Conservation (phyloP, 2,329 filamentous ascomycete species). For the Penicillium sp. region DNA sequence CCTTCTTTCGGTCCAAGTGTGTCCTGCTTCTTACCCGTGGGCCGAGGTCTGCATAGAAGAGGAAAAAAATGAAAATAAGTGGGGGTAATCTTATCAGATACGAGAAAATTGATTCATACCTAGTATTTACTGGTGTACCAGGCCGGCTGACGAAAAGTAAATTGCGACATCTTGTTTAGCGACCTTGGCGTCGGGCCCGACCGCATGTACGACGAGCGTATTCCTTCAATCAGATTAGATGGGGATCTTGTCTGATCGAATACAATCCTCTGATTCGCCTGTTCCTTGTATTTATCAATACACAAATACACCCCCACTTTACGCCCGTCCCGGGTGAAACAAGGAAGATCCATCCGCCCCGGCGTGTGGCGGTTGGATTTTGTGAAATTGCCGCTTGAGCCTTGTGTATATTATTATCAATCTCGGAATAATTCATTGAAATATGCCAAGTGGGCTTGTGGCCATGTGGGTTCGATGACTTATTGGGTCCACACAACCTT, state of each 20-base stretch:
- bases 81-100: not conserved
- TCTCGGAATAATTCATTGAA: too few relatives aligned
- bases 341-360: not conserved
- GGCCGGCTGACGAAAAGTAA: not conserved
- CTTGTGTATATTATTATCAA: too few relatives aligned
- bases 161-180: conserved; percentile 1
- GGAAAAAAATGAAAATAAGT: not conserved
- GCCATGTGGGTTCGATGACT: too few relatives aligned
- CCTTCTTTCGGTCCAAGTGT: not conserved
- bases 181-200: not conserved
- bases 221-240: conserved; percentile 31
- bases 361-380: not conserved
- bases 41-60: not conserved
- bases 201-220: not conserved
- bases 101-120: not conserved
- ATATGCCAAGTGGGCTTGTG: too few relatives aligned
- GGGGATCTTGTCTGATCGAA: conserved; percentile 30
- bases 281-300: not conserved
- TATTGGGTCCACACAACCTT: too few relatives aligned
- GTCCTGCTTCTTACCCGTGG: not conserved
- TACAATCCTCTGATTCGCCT: not conserved
- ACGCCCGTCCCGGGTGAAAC: not conserved
- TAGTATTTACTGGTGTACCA: not conserved
- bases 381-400: not conserved
- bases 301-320: not conserved